Evolutionary conservation across 495 filamentous ascomycete species (phyloP), one percentile per base, ranked within the genome.

Genomic region (Podospora pseudopauciseta): DNA sequence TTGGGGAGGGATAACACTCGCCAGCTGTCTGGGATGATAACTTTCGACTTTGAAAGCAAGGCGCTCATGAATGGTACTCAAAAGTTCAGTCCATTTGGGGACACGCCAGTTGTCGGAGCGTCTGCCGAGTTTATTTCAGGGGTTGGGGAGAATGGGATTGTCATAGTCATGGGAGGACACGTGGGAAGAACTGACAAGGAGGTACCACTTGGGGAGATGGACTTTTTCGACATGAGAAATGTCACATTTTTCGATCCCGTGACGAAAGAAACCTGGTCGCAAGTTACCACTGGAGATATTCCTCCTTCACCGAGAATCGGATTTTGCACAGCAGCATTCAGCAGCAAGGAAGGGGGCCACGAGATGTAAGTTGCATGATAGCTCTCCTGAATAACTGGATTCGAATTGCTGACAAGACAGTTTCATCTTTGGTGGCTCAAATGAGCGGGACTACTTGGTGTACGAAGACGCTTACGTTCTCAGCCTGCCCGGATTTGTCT

Each of bases 401-500:
- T 1, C 30, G 4, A 7, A 7, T 32, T 7, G 9, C 13, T 49
- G 39, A 49, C 39, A 0, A 49, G 15, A 3, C 39, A 49, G 39
- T 2, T 49, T 49, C 15, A 16, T 49, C 15, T 49, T 49, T 49
- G 39, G 39, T 3, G 39, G 39, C 3, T 2, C 9, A 13, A 49
- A 16, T 11, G 9, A 49, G 15, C 7, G 39, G 13, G 39, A 49
- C 39, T 11, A 9, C 9, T 49, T 49, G 39, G 39, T 49, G 15
- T 61, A 28, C 18, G 23, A 32, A 2, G 20, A 27, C 27, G 28
- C 23, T 49, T 63, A 63, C 18, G 20, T 63, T 32, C 32, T 63
- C 28, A 63, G 61, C 32, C 15, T 63, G 11, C 61, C 61, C 5
- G 61, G 61, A n/a, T 63, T 63, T 26, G 28, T 63, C n/a, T 63